phyloP scores from a whole-genome alignment of 1,284 basidiomycete genomes.

The Gomphus bonarii region DNA sequence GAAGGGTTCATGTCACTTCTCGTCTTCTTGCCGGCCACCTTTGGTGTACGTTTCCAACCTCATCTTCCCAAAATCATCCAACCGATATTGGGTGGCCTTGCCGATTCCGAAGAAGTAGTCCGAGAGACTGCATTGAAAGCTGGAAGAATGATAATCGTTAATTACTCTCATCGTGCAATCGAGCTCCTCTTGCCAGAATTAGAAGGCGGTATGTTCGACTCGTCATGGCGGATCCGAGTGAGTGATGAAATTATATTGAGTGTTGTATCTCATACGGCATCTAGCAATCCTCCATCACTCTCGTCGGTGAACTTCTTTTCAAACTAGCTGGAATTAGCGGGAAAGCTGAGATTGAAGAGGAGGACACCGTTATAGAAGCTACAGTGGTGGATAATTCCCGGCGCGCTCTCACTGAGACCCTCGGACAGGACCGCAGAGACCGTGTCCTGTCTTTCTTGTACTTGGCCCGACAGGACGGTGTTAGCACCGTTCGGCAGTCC shows the following conservation, averaged over 20 bases:
- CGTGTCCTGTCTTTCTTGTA: constrained; percentile 88
- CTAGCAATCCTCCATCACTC: constrained; percentile 88
- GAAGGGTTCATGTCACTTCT: constrained; percentile 99
- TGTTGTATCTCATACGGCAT: background rate
- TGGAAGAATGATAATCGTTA: constrained; percentile 97
- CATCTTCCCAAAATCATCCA: constrained; percentile 92
- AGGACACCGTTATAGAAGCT: constrained; percentile 58
- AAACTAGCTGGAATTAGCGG: constrained; percentile 96
- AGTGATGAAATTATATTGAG: constrained; percentile 19
- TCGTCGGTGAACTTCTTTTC: constrained; percentile 94
- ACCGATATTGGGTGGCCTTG: constrained; percentile 87
- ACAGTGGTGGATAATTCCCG: constrained; percentile 69
- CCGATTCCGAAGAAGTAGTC: constrained; percentile 91
- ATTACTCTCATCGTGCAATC: constrained; percentile 88
- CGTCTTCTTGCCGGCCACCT: constrained; percentile 93
- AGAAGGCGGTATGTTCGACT: constrained; percentile 91
- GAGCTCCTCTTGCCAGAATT: constrained; percentile 93
- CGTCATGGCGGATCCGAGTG: constrained; percentile 91
- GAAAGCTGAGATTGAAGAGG: constrained; percentile 82
- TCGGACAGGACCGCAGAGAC: constrained; percentile 85
- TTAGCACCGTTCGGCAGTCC: constrained; percentile 82
- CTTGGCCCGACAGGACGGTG: constrained; percentile 89
- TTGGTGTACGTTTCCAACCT: constrained; percentile 92
- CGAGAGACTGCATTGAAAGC: constrained; percentile 97
- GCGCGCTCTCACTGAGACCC: constrained; percentile 77